Evolutionary conservation across 306 rosid genomes (phyloP).

Genomic region (Lagenaria siceraria): DNA sequence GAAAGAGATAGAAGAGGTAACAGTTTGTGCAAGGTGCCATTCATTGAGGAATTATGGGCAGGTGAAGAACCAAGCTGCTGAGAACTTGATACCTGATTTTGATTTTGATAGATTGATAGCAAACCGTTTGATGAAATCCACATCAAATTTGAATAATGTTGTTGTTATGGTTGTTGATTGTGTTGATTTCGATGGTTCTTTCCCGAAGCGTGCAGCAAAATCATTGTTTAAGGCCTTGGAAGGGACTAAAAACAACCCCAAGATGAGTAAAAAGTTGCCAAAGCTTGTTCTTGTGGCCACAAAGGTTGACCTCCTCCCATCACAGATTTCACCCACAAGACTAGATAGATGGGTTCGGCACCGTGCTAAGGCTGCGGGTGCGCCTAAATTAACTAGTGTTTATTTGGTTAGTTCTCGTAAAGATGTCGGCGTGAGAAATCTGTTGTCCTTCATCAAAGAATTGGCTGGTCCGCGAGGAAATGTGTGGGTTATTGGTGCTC

Average conservation of each 20-base stretch:
- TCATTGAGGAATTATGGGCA: conserved; percentile 84
- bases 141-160: conserved; percentile 47
- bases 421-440: conserved; percentile 68
- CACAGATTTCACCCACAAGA: conserved; percentile 81
- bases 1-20: conserved; percentile 74
- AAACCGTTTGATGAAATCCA: conserved; percentile 54
- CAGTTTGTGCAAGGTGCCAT: conserved; percentile 87
- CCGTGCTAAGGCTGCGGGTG: conserved; percentile 65
- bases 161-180: conserved; percentile 93
- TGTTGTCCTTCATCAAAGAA: conserved; percentile 60
- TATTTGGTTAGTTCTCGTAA: conserved; percentile 71
- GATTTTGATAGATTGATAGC: conserved; percentile 79
- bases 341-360: conserved; percentile 83
- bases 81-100: conserved; percentile 88
- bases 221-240: conserved; percentile 62
- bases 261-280: conserved; percentile 47
- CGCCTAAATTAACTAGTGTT: conserved; percentile 67
- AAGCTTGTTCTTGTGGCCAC: conserved; percentile 92
- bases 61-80: conserved; percentile 69
- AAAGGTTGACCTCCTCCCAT: conserved; percentile 80
- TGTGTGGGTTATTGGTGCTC: conserved; percentile 96
- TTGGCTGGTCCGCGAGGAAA: conserved; percentile 93
- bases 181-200: conserved; percentile 90
- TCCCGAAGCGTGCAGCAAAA: conserved; percentile 64
- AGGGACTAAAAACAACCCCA: conserved; percentile 31